Evolutionary conservation across 2,329 filamentous ascomycete genomes (phyloP).

Genomic region (Penicillium expansum): DNA sequence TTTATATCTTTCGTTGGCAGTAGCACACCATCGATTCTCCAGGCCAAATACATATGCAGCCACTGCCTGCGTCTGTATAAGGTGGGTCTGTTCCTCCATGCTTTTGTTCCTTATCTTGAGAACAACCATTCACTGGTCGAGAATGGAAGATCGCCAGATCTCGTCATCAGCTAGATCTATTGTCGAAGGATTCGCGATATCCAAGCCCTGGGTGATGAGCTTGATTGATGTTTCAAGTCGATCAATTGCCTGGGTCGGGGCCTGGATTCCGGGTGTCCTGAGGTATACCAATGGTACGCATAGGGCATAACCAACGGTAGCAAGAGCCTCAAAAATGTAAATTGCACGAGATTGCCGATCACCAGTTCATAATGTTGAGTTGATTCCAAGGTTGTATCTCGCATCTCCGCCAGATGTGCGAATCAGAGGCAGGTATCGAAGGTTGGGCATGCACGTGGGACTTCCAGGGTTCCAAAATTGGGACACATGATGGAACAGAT

Average conservation of each 20-base stretch:
- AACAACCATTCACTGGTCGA: not conserved
- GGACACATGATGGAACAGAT: not conserved
- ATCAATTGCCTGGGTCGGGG: conserved; percentile 1
- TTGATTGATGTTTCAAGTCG: not conserved
- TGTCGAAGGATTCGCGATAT: not conserved
- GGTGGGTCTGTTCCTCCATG: not conserved
- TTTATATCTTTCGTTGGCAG: conserved; percentile 14
- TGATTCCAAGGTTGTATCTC: not conserved
- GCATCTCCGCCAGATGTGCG: not conserved
- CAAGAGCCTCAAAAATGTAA: not conserved
- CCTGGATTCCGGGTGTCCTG: not conserved
- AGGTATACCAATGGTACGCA: not conserved
- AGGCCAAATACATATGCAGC: not conserved
- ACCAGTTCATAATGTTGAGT: not conserved
- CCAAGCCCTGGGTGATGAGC: not conserved
- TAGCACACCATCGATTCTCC: not conserved
- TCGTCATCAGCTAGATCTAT: conserved; percentile 1
- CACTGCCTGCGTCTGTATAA: not conserved
- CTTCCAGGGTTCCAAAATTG: not conserved
- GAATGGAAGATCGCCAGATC: not conserved
- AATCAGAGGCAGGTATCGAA: not conserved
- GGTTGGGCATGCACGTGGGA: not conserved
- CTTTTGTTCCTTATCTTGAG: not conserved
- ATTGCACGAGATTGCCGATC: not conserved
- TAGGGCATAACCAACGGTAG: not conserved